These are phyloP conservation scores for Hyphopichia wangnamkhiaoensis DNA, from an alignment of 1,139 yeast species.

Conservation along the genomic window DNA sequence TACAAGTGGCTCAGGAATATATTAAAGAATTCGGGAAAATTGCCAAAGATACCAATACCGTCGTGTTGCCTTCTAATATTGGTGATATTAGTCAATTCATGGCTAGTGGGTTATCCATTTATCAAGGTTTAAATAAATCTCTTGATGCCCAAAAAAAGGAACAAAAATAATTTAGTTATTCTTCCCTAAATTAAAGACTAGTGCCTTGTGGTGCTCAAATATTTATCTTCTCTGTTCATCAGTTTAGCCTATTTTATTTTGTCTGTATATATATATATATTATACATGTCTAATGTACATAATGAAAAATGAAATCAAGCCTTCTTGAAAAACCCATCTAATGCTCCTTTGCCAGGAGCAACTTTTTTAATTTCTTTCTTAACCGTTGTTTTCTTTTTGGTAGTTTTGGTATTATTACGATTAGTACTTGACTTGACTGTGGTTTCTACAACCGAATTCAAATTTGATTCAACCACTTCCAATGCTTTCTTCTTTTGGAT, in stretches of 20 bases:
- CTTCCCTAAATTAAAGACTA: background rate
- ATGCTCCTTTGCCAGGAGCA: conserved; percentile 59
- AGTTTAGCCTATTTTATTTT: too few species aligned
- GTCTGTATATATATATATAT: too few species aligned
- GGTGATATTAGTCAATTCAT: conserved; percentile 75
- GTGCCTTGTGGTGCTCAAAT: too few species aligned
- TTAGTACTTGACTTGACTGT: conserved; percentile 18
- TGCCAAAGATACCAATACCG: conserved; percentile 80
- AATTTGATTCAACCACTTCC: conserved; percentile 27
- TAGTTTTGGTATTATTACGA: conserved; percentile 13
- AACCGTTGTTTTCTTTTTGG: conserved; percentile 19
- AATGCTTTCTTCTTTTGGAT: conserved; percentile 26
- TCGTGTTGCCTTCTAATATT: conserved; percentile 74
- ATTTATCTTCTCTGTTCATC: too few species aligned
- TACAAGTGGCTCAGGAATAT: conserved; percentile 82
- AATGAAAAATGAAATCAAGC: conserved; percentile 15
- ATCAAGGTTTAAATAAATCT: conserved; percentile 48
- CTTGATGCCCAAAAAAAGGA: conserved; percentile 8
- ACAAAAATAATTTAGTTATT: conserved; percentile 3
- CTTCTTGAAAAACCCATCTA: conserved; percentile 59
- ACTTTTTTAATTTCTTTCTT: conserved; percentile 35
- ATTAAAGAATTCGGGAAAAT: conserved; percentile 79
- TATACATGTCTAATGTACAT: conserved; percentile 1
- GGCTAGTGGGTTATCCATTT: conserved; percentile 76
- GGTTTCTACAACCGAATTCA: conserved; percentile 24